Base-by-base conservation (phyloP, 2,329 filamentous ascomycete genomes). In the Nothophoma quercina region DNA sequence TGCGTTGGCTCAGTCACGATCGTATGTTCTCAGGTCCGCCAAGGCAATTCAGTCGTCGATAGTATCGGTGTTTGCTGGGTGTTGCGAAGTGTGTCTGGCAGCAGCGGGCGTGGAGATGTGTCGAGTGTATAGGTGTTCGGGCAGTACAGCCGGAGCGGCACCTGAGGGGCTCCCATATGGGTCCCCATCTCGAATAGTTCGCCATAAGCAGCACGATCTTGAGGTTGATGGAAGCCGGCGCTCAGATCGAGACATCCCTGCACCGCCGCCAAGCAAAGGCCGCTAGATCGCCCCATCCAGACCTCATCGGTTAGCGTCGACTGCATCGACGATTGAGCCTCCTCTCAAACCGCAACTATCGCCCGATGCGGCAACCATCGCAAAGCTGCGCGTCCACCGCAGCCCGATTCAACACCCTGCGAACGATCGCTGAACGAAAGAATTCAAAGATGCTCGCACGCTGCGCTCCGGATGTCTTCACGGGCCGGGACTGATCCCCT, bases 161-260 rank as follows among this genome's bases (percentile, higher is more conserved):
- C 38, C 36, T 23, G 38, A 13, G 32, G 28, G 36, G 44, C 44
- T 16, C 6, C 38, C 40, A 35, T 12, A 45, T 25, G 45, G 51
- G 44, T 23, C 44, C 4, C 10, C 26, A 7, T 28, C 25, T 45
- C 40, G 22, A 6, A 33, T 13, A 16, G 29, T 30, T 15, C 12
- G 51, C 44, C 38, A 13, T 23, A 25, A 18, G 5, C 44, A 29
- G 44, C 44, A 39, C 51, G 23, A 49, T 48, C 33, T 38, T 44
- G 51, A 54, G 51, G 51, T 54, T 49, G 43, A 42, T 30, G 38
- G 44, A 15, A 3, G 28, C 29, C 12, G 25, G 16, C 18, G 19
- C 18, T 51, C 41, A 34, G 42, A 52, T 52, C 42, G 49, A n/a
- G 2, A 16, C 49, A 52, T 38, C 49, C 49, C 38, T 41, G 49